Percentiles rank a stretch among this genome's conserved stretches.
phyloP scores from a whole-genome alignment of 2,329 filamentous ascomycete species.

The Sphaerulina vaccinii region DNA sequence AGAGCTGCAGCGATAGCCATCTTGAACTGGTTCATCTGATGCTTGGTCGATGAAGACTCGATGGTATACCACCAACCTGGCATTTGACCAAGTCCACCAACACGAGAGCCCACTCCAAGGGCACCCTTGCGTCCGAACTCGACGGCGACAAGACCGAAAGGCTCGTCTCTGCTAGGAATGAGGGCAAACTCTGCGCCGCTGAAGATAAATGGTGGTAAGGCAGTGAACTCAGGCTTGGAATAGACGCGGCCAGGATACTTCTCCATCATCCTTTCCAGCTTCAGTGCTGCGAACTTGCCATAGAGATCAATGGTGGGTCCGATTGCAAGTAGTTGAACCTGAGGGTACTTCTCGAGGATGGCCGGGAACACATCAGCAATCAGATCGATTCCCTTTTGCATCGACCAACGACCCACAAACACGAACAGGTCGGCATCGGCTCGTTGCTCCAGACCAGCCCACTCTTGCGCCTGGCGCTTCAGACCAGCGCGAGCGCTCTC shows the following conservation, averaged over 20 bases:
- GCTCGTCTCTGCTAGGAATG: slow-evolving; percentile 67
- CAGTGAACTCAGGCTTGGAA: slow-evolving; percentile 67
- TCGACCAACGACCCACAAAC: slow-evolving; percentile 67
- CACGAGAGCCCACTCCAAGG: slow-evolving; percentile 63
- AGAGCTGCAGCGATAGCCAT: slow-evolving; percentile 62
- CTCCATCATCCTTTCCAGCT: slow-evolving; percentile 63
- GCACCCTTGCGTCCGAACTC: slow-evolving; percentile 69
- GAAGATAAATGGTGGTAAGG: slow-evolving; percentile 66
- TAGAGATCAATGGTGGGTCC: slow-evolving; percentile 68
- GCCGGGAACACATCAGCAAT: slow-evolving; percentile 67
- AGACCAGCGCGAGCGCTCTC: slow-evolving; percentile 56
- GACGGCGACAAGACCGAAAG: slow-evolving; percentile 67
- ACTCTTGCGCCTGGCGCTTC: slow-evolving; percentile 63
- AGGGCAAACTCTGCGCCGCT: slow-evolving; percentile 67
- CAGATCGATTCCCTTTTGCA: slow-evolving; percentile 68
- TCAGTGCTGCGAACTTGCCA: slow-evolving; percentile 65
- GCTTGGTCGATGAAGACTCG: slow-evolving; percentile 62
- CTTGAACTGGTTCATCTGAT: slow-evolving; percentile 65
- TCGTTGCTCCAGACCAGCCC: slow-evolving; percentile 63
- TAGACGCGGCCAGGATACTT: slow-evolving; percentile 64
- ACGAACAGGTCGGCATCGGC: slow-evolving; percentile 65
- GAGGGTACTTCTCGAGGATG: slow-evolving; percentile 59
- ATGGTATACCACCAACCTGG: slow-evolving; percentile 71
- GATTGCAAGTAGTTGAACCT: slow-evolving; percentile 62
- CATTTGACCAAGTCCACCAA: slow-evolving; percentile 68